Evolutionary conservation across 2,329 filamentous ascomycete genomes (phyloP), one percentile per base, ranked within the genome.

Genomic region (Colletotrichum horii): DNA sequence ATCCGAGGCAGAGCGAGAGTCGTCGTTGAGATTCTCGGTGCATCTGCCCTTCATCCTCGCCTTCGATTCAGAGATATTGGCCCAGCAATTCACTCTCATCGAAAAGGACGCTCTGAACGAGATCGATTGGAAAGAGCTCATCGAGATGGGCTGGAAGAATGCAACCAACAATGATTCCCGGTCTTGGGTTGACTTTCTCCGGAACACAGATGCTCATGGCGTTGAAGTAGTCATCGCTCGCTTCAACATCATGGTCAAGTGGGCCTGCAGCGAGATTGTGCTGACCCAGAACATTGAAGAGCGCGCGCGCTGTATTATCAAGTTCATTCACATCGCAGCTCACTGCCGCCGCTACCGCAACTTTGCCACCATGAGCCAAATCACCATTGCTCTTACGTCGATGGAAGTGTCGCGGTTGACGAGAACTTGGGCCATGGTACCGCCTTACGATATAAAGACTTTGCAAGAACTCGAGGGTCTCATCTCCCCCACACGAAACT

Each of bases 171-270:
- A 89, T 66, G 88, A 93, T 76, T 91, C 92, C 43, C 91, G 92
- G 69, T 95, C 95, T 26, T 97, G 95, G 95, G 94, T 96, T 14
- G 93, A 95, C 58, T 96, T 96, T 81, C 87, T 96, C 55, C 91
- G 93, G 68, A 92, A 93, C 66, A 90, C 93, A 58, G 92, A 95
- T 79, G 93, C 93, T 3, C 91, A 91, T 70, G 95, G 95, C 16
- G 93, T 97, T 48, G 94, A 96, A 81, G 93, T 97, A 26, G 94
- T 96, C 64, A 94, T 96, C 82, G 94, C 95, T 11, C 93, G 95
- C 65, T 97, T 97, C 87, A 97, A 97, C 83, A 91, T 97, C 77
- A 94, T 96, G 87, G 94, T 96, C 76, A 96, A 96, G 83, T 97
- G 95, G 95, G 93, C 92, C 32, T 90, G 96, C 32, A 96, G 94